Base-by-base conservation (phyloP, 1,284 basidiomycete genomes). In the Ceratobasidium sp. region DNA sequence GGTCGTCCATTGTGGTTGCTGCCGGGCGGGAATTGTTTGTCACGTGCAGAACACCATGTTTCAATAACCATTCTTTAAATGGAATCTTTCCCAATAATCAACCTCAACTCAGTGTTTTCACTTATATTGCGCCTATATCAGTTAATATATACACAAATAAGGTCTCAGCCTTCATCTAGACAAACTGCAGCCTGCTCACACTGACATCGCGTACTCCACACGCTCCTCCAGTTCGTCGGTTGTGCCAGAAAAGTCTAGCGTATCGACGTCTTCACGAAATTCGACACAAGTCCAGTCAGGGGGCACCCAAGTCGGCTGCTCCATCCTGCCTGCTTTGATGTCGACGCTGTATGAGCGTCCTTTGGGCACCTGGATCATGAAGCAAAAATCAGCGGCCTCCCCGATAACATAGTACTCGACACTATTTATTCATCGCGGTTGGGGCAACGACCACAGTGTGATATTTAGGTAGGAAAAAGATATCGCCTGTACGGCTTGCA, bases 1-100 rank as follows among this genome's bases (percentile, higher is more conserved):
- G 6, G 71, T 91, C 79, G 77, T 91, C 91, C 79, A 91, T 90
- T 77, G 89, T 53, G 41, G 55, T 70, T 64, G 45, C 45, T 41
- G 28, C 48, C 18, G 41, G 46, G 48, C 62, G 62, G 59, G 61
- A 34, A 34, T 36, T 64, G 30, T 64, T 64, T 64, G 30, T 64
- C 61, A 64, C 61, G 61, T 64, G 61, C 45, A 39, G n/a, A n/a
- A n/a, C n/a, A n/a, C n/a, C n/a, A n/a, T n/a, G n/a, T n/a, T n/a
- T n/a, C n/a, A n/a, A n/a, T n/a, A n/a, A n/a, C n/a, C n/a, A n/a
- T n/a, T n/a, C n/a, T n/a, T n/a, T n/a, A n/a, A n/a, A n/a, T n/a
- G n/a, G n/a, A n/a, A n/a, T n/a, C n/a, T n/a, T n/a, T n/a, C n/a
- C n/a, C n/a, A n/a, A n/a, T n/a, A n/a, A n/a, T n/a, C n/a, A n/a